A percentile compares a stretch with the other conserved stretches of the same genome.
Conservation (phyloP, 306 rosid species). For the Datisca glomerata region DNA sequence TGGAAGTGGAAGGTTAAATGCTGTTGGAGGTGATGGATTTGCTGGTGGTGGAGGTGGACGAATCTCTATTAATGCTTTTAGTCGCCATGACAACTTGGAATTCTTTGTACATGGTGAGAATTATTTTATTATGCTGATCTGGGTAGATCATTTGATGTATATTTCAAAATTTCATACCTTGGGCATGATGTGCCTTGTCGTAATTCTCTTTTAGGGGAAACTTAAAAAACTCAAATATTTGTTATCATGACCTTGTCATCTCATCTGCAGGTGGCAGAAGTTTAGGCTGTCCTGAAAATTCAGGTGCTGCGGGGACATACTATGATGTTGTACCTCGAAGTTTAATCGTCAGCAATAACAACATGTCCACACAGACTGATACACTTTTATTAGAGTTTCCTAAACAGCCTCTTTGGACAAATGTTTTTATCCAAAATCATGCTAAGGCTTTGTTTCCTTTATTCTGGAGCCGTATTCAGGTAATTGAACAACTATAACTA, state of each 20-base stretch:
- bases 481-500: slow-evolving; percentile 29
- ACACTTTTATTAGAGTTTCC: slow-evolving; percentile 89
- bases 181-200: background rate
- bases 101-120: slow-evolving; percentile 69
- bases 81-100: slow-evolving; percentile 60
- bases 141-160: background rate
- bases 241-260: slow-evolving; percentile 10
- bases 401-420: slow-evolving; percentile 89
- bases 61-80: slow-evolving; percentile 61
- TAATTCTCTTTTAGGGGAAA: too few relatives aligned
- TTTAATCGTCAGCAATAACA: slow-evolving; percentile 65
- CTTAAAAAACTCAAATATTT: background rate
- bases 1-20: slow-evolving; percentile 77
- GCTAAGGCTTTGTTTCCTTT: slow-evolving; percentile 94
- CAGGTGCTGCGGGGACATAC: slow-evolving; percentile 96
- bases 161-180: background rate
- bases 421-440: slow-evolving; percentile 70
- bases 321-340: slow-evolving; percentile 92
- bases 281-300: slow-evolving; percentile 74
- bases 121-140: background rate
- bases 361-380: slow-evolving; percentile 76
- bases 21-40: slow-evolving; percentile 81
- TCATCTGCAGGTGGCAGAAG: slow-evolving; percentile 68
- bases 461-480: slow-evolving; percentile 98
- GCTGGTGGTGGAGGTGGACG: slow-evolving; percentile 99